phyloP scores from a whole-genome alignment of 352 stramenopile species.

The Pythium pyrilobum region DNA sequence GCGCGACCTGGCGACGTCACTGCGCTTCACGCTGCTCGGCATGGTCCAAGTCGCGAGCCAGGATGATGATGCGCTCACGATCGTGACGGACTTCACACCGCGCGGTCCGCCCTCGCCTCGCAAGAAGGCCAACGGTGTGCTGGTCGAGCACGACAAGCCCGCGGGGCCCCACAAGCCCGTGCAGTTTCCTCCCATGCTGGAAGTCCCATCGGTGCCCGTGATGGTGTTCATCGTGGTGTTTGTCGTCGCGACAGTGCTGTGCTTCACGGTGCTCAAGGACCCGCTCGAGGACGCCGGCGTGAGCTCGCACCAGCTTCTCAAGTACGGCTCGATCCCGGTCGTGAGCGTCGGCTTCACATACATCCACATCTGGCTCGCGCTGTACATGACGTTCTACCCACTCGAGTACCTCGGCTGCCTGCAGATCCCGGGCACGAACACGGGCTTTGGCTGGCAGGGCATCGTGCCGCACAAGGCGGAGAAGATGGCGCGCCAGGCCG shows the following conservation, averaged over 20 bases:
- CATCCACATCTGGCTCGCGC: slow-evolving; percentile 93
- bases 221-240: slow-evolving; percentile 42
- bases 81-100: slow-evolving; percentile 73
- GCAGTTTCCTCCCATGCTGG: slow-evolving; percentile 76
- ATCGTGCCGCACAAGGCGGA: slow-evolving; percentile 96
- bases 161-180: slow-evolving; percentile 26
- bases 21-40: slow-evolving; percentile 77
- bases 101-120: slow-evolving; percentile 10
- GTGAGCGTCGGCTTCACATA: slow-evolving; percentile 92
- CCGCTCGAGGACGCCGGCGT: slow-evolving; percentile 50
- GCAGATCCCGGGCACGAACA: slow-evolving; percentile 84
- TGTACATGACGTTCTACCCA: slow-evolving; percentile 98
- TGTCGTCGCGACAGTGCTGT: slow-evolving; percentile 43
- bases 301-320: slow-evolving; percentile 59
- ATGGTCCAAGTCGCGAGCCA: slow-evolving; percentile 72
- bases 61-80: slow-evolving; percentile 38
- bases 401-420: slow-evolving; percentile 90
- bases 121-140: slow-evolving; percentile 15
- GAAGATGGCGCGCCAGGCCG: slow-evolving; percentile 93
- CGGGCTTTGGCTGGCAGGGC: slow-evolving; percentile 95
- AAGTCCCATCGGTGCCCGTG: slow-evolving; percentile 60
- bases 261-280: slow-evolving; percentile 67
- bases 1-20: slow-evolving; percentile 52
- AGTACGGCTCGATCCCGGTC: slow-evolving; percentile 79
- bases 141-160: slow-evolving; percentile 2